phyloP scores from a whole-genome alignment of 306 rosid species.

The Prosopis cineraria region DNA sequence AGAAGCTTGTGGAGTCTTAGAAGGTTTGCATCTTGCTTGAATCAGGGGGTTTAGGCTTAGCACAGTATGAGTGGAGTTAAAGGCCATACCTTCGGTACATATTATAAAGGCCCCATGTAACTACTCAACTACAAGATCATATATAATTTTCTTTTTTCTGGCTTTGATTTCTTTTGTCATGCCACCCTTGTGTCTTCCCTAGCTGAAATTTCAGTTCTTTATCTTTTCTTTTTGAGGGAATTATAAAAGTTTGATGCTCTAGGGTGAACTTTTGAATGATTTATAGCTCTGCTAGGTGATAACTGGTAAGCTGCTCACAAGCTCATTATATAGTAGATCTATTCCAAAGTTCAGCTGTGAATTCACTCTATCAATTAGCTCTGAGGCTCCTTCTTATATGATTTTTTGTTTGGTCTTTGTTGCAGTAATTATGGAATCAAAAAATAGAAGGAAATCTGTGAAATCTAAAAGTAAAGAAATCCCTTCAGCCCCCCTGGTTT shows the following conservation, averaged over 20 bases:
- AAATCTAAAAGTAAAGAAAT: constrained; percentile 31
- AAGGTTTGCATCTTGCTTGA: neutral
- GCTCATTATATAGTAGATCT: neutral
- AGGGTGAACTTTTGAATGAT: constrained; percentile 9
- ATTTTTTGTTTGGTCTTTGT: constrained; percentile 23
- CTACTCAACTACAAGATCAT: neutral
- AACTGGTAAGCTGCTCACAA: neutral
- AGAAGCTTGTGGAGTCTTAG: too few relatives aligned
- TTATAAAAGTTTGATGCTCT: neutral
- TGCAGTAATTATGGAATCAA: constrained; percentile 46
- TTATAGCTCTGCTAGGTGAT: neutral
- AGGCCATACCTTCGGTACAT: neutral
- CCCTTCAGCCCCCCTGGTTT: constrained; percentile 75
- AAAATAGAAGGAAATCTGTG: constrained; percentile 21
- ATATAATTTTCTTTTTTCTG: neutral
- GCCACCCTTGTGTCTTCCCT: neutral
- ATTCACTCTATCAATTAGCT: neutral
- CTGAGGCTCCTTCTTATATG: constrained; percentile 2
- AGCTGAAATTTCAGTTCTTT: neutral
- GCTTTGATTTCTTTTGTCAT: neutral
- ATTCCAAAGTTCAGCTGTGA: constrained; percentile 18
- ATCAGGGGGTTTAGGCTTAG: neutral
- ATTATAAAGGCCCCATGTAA: neutral
- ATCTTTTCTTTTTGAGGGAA: neutral
- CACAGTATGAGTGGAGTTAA: too few relatives aligned